Evolutionary conservation across 345 rosid species (phyloP).

Genomic region (Populus ilicifolia): DNA sequence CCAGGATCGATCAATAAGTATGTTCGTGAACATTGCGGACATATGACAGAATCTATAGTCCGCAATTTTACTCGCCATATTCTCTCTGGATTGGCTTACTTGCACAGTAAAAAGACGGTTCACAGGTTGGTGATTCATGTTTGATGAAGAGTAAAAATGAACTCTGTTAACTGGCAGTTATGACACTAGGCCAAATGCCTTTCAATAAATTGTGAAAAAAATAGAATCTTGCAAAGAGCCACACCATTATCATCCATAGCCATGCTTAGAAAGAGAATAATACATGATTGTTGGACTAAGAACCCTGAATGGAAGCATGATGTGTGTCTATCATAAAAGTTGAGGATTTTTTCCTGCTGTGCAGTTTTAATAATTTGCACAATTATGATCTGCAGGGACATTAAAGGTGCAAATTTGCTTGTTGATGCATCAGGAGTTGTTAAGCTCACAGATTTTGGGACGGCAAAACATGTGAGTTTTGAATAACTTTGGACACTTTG

Average conservation of each 20-base stretch:
- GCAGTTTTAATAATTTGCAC: conserved; percentile 8
- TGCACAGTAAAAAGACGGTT: conserved; percentile 56
- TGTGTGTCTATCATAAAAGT: conserved; percentile 1
- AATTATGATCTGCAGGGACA: conserved; percentile 47
- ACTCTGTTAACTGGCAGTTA: background rate
- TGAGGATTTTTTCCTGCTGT: background rate
- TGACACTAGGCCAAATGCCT: background rate
- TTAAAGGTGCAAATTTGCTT: conserved; percentile 75
- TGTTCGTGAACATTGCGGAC: conserved; percentile 50
- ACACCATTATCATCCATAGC: background rate
- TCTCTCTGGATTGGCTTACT: conserved; percentile 55
- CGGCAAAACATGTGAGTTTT: conserved; percentile 68
- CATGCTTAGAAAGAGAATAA: background rate
- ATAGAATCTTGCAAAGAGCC: background rate
- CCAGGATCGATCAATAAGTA: conserved; percentile 66
- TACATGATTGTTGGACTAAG: background rate
- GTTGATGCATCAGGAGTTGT: conserved; percentile 58
- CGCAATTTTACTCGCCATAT: conserved; percentile 74
- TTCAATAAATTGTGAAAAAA: background rate
- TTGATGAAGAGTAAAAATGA: background rate
- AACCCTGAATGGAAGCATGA: background rate
- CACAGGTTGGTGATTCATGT: conserved; percentile 58
- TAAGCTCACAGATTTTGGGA: conserved; percentile 76
- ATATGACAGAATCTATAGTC: conserved; percentile 57
- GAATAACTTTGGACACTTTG: background rate